A percentile compares a stretch with the other conserved stretches of the same genome.
phyloP scores from a whole-genome alignment of 306 rosid genomes.

The Gastrolobium bilobum region DNA sequence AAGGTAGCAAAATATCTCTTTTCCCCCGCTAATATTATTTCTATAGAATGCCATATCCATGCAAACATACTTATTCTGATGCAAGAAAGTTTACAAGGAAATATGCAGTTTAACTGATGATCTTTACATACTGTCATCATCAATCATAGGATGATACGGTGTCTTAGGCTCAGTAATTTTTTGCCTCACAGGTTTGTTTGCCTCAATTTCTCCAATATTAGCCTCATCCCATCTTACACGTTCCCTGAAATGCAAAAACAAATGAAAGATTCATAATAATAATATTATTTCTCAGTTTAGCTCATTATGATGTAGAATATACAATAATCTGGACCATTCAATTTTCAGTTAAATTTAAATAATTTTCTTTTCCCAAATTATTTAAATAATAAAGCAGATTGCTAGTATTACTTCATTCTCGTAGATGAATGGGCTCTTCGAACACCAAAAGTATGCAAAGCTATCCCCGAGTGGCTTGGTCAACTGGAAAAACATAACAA shows the following conservation, averaged over 20 bases:
- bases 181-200: slow-evolving; percentile 62
- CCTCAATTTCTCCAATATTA: slow-evolving; percentile 63
- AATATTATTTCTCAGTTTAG: slow-evolving; percentile 21
- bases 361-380: slow-evolving; percentile 19
- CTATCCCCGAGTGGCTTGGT: slow-evolving; percentile 47
- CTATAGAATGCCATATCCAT: slow-evolving; percentile 16
- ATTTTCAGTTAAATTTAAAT: neutral
- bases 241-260: slow-evolving; percentile 52
- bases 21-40: slow-evolving; percentile 6
- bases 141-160: slow-evolving; percentile 62
- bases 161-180: slow-evolving; percentile 72
- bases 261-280: slow-evolving; percentile 40
- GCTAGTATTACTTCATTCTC: slow-evolving; percentile 71
- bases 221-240: slow-evolving; percentile 64
- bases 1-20: slow-evolving; percentile 29
- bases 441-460: slow-evolving; percentile 45
- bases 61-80: slow-evolving; percentile 3
- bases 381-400: slow-evolving; percentile 34
- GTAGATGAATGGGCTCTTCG: slow-evolving; percentile 51
- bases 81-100: slow-evolving; percentile 43
- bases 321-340: neutral
- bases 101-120: slow-evolving; percentile 42
- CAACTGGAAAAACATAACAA: slow-evolving; percentile 53
- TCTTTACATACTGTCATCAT: slow-evolving; percentile 56
- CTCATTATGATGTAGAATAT: neutral